Base-by-base conservation (phyloP, 2,329 filamentous ascomycete genomes). In the Colletotrichum plurivorum region DNA sequence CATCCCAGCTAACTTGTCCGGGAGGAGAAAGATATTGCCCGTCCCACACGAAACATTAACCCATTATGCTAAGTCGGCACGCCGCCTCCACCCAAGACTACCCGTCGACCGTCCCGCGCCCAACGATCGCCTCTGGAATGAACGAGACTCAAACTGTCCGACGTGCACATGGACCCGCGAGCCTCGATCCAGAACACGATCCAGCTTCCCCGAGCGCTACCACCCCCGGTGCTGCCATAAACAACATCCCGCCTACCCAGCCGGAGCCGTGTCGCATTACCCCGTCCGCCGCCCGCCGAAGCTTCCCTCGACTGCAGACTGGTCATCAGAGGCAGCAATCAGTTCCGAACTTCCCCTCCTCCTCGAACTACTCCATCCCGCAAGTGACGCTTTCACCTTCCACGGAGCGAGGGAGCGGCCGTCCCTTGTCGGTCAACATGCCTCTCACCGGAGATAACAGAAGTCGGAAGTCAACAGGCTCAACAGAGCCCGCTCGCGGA, bases 371-470 rank as follows among this genome's bases (percentile, higher is more conserved):
- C 52, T 27, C 48, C 15, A 43, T 67, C 48, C 63, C 52, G 31
- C 69, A 61, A 48, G 65, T 61, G 18, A 63, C 57, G 16, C 49
- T 66, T 58, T 71, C 69, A 18, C 55, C 76, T 45, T 76, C 75
- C 16, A 76, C 75, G 39, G 74, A 72, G 27, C 71, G 75, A 67
- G 76, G 73, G 71, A 71, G 71, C 18, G 71, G 49, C 31, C 62
- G 72, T 18, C 73, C 71, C 15, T 63, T 71, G 31, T 74, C 71
- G 18, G 74, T 77, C 52, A 80, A 78, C 52, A 84, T 84, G 82
- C 76, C 81, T 20, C 75, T 81, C 55, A 84, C 83, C 57, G 83
- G 83, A 62, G 83, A 84, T 69, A 76, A 76, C 57, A 80, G 77
- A 62, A 72, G 70, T 25, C 68, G 71, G 25, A 77, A 73, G 65